phyloP scores from a whole-genome alignment of 305 asterid species.

The Lippia alba region DNA sequence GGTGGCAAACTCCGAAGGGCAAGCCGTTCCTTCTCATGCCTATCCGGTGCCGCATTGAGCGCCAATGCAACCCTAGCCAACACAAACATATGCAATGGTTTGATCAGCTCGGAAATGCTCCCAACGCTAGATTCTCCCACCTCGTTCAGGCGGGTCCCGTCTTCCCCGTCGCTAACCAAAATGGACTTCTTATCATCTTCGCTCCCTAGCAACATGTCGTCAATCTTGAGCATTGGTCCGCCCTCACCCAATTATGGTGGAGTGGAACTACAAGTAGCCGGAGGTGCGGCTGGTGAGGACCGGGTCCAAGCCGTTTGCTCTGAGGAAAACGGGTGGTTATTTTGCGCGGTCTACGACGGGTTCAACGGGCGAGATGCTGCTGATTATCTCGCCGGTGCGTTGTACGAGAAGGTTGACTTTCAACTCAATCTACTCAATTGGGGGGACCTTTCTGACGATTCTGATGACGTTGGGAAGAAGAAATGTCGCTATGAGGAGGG shows the following conservation, averaged over 20 bases:
- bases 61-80: constrained; percentile 67
- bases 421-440: constrained; percentile 52
- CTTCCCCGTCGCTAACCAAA: constrained; percentile 63
- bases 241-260: constrained; percentile 54
- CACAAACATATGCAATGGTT: constrained; percentile 73
- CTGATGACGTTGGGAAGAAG: not conserved
- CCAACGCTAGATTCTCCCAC: constrained; percentile 66
- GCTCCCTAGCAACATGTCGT: constrained; percentile 48
- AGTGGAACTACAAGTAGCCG: constrained; percentile 63
- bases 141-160: constrained; percentile 63
- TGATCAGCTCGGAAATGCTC: constrained; percentile 60
- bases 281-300: constrained; percentile 79
- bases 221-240: constrained; percentile 60
- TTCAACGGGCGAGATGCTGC: constrained; percentile 79
- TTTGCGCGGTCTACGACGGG: constrained; percentile 70
- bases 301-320: constrained; percentile 73
- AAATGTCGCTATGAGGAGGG: not conserved
- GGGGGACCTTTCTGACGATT: constrained; percentile 40
- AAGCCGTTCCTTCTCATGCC: constrained; percentile 61
- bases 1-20: constrained; percentile 43
- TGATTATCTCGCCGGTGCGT: constrained; percentile 67
- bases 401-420: constrained; percentile 56
- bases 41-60: constrained; percentile 70
- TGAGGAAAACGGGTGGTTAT: constrained; percentile 64
- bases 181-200: constrained; percentile 62